Conservation (phyloP, 441 rosid genomes). For the Adansonia gregorii region DNA sequence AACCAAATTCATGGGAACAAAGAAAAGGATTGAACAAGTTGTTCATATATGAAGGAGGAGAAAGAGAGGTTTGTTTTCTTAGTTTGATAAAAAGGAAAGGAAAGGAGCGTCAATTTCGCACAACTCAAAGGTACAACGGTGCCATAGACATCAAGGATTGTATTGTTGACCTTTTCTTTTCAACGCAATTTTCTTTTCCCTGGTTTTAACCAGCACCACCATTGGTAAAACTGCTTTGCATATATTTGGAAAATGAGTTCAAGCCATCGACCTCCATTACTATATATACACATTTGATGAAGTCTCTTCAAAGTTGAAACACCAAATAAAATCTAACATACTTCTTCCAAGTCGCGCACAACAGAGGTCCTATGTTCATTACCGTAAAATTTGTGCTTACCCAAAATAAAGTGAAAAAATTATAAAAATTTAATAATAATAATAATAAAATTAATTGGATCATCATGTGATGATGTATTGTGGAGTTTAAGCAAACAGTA, state of each 20-base stretch:
- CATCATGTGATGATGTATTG: neutral
- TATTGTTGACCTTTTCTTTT: constrained; percentile 35
- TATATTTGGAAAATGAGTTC: neutral
- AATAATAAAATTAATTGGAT: neutral
- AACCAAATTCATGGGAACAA: constrained; percentile 27
- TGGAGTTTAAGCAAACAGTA: neutral
- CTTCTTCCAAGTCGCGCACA: no score
- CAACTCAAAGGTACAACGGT: constrained; percentile 10
- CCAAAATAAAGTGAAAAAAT: neutral
- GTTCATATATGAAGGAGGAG: constrained; percentile 17
- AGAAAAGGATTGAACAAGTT: constrained; percentile 4
- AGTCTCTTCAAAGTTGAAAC: no score
- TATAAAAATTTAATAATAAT: neutral
- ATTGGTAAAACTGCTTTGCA: no score
- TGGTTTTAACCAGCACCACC: neutral
- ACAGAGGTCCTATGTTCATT: neutral
- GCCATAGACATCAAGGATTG: no score
- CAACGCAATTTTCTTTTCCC: constrained; percentile 19
- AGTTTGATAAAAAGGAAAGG: constrained; percentile 6
- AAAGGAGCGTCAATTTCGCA: constrained; percentile 42
- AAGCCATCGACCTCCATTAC: neutral
- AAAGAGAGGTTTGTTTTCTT: constrained; percentile 19
- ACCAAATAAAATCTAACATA: no score
- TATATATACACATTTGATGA: no score
- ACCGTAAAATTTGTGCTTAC: neutral